Base-by-base conservation (phyloP, 129 eudicot genomes). In the Tanacetum coccineum region DNA sequence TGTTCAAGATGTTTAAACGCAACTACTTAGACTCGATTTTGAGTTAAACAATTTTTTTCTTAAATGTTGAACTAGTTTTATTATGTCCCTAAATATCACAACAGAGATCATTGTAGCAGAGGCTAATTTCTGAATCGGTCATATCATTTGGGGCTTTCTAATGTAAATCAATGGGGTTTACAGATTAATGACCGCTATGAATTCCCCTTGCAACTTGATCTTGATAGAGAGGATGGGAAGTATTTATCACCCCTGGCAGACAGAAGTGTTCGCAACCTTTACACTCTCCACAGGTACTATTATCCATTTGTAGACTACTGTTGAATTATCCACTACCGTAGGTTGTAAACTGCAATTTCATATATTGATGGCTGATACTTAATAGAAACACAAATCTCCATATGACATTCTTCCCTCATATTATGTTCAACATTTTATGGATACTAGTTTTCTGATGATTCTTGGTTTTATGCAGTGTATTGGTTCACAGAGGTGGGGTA, bases 401-500 rank as follows among this genome's bases (percentile, higher is more conserved):
- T 36, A 52, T 52, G 40, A 3, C 46, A 17, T 40, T 47, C 21
- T 52, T 11, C 36, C 4, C 17, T 42, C 19, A 6, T 56, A n/a
- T 11, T 56, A 39, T 39, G n/a, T 39, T 68, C 19, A 12, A 1
- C 19, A 17, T 67, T 30, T 15, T 51, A 2, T 17, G 13, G 7
- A 14, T 13, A 58, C 11, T 4, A 21, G 40, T 70, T 25, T 25
- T 45, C 32, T 21, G 55, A 70, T 70, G 45, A 57, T 57, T 20
- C 22, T 49, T 30, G 69, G 42, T 72, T 76, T 14, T 68, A 10
- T 78, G 91, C 95, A 92, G 98, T 80, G 95, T 92, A 59, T 77
- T 92, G 91, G 98, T 92, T 63, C 98, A 92, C 75, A 92, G 95
- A 18, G 96, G 96, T 39, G 96, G 96, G 52, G 96, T 88, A 30